Evolutionary conservation across 345 rosid genomes (phyloP).

Genomic region (Lepidium africanum): DNA sequence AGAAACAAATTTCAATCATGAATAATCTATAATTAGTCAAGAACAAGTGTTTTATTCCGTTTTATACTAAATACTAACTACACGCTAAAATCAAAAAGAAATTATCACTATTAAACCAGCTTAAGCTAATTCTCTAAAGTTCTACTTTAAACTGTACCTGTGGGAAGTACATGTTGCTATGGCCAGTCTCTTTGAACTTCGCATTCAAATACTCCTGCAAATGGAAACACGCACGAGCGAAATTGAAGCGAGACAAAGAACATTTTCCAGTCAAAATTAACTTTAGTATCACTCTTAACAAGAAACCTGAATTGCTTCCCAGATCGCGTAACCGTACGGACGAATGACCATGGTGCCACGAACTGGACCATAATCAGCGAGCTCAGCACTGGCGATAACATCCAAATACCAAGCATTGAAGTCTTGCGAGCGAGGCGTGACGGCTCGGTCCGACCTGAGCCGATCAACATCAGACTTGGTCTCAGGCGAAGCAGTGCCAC

Average conservation of each 20-base stretch:
- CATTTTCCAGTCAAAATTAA: not conserved
- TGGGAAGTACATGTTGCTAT: conserved; percentile 92
- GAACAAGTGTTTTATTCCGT: not conserved
- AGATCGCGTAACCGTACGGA: conserved; percentile 88
- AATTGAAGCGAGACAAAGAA: not conserved
- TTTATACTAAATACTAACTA: not conserved
- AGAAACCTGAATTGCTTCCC: conserved; percentile 95
- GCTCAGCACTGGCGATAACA: conserved; percentile 84
- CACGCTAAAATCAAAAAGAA: not conserved
- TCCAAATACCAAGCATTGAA: conserved; percentile 94
- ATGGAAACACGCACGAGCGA: not conserved
- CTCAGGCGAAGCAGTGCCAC: conserved; percentile 37
- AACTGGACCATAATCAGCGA: conserved; percentile 93
- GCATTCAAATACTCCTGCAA: conserved; percentile 79
- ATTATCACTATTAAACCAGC: not conserved
- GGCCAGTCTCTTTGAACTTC: conserved; percentile 94
- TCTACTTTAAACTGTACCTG: conserved; percentile 43
- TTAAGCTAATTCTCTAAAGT: not conserved
- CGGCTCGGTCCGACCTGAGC: conserved; percentile 42
- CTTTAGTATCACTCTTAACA: not conserved
- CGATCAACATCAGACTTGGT: conserved; percentile 40
- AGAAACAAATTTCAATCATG: not conserved
- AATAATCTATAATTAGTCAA: not conserved
- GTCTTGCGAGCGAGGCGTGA: conserved; percentile 85
- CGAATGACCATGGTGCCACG: conserved; percentile 97